Percentiles rank a stretch among this genome's conserved stretches.
Evolutionary conservation across 257 asterid species (phyloP).

Genomic region (Nemophila menziesii): DNA sequence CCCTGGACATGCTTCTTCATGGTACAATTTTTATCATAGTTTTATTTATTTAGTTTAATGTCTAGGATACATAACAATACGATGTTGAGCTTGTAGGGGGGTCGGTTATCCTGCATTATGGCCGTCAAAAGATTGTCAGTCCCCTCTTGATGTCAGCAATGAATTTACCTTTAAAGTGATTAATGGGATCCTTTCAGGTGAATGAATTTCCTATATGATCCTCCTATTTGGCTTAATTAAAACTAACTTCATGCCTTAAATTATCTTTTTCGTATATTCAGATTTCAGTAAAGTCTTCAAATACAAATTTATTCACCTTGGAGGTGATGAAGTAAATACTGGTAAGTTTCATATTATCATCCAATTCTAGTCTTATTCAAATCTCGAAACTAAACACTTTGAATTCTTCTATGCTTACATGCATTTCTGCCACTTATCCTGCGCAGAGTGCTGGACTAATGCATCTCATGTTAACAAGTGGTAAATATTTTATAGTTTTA

Average conservation of each 20-base stretch:
- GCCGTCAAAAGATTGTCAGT: conserved; percentile 62
- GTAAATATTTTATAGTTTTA: conserved; percentile 20
- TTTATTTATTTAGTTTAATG: neutral
- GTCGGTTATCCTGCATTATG: conserved; percentile 73
- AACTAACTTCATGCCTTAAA: conserved; percentile 3
- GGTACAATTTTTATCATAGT: conserved; percentile 29
- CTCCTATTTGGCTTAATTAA: neutral
- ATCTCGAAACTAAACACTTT: neutral
- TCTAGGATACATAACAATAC: neutral
- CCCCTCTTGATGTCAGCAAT: conserved; percentile 88
- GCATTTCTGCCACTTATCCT: conserved; percentile 9
- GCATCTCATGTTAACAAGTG: conserved; percentile 63
- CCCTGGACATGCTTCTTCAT: conserved; percentile 86
- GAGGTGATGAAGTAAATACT: conserved; percentile 91
- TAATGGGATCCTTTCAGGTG: conserved; percentile 85
- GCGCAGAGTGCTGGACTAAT: conserved; percentile 75
- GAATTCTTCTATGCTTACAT: neutral
- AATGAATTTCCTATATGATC: neutral
- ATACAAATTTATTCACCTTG: conserved; percentile 77
- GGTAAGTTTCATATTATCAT: conserved; percentile 30
- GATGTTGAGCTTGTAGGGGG: conserved; percentile 42
- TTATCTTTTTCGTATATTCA: conserved; percentile 17
- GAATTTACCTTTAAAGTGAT: conserved; percentile 77
- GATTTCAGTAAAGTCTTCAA: conserved; percentile 93
- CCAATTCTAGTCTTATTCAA: neutral